Percentiles rank a stretch among this genome's conserved stretches.
These are phyloP conservation scores for Neurospora sp. DNA, from an alignment of 495 filamentous ascomycete genomes.

Conservation along the genomic window DNA sequence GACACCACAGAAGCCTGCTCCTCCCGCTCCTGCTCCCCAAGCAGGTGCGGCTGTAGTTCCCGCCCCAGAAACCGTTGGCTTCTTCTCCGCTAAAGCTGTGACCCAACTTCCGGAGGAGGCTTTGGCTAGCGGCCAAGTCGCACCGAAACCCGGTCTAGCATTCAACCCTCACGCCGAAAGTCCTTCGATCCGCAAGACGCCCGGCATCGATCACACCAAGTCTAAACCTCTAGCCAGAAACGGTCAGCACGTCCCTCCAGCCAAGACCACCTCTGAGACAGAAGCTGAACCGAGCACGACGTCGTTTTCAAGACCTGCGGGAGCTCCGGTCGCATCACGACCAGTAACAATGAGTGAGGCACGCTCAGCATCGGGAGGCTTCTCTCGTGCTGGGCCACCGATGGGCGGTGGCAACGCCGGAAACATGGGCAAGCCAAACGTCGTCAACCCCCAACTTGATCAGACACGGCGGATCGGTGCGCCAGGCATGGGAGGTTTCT, in stretches of 20 bases:
- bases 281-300: neutral
- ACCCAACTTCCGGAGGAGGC: slow-evolving; percentile 26
- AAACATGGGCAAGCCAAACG: slow-evolving; percentile 32
- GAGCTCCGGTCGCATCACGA: neutral
- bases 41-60: neutral
- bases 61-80: slow-evolving; percentile 27
- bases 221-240: slow-evolving; percentile 52
- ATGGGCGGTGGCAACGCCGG: neutral
- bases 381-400: slow-evolving; percentile 7
- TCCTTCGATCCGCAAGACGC: slow-evolving; percentile 80
- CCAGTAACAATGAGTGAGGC: neutral
- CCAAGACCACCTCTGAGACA: slow-evolving; percentile 11
- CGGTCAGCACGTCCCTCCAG: slow-evolving; percentile 31
- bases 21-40: slow-evolving; percentile 1
- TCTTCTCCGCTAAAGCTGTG: slow-evolving; percentile 70
- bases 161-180: slow-evolving; percentile 82
- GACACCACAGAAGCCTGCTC: slow-evolving; percentile 23
- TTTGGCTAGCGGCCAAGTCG: slow-evolving; percentile 28
- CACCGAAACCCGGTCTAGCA: slow-evolving; percentile 35
- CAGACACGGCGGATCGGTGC: slow-evolving; percentile 63
- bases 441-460: slow-evolving; percentile 63
- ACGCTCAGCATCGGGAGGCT: slow-evolving; percentile 2
- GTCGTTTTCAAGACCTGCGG: neutral
- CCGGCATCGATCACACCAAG: slow-evolving; percentile 74
- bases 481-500: slow-evolving; percentile 29